Conservation (phyloP, 1,139 yeast species). For the Taphrina deformans region DNA sequence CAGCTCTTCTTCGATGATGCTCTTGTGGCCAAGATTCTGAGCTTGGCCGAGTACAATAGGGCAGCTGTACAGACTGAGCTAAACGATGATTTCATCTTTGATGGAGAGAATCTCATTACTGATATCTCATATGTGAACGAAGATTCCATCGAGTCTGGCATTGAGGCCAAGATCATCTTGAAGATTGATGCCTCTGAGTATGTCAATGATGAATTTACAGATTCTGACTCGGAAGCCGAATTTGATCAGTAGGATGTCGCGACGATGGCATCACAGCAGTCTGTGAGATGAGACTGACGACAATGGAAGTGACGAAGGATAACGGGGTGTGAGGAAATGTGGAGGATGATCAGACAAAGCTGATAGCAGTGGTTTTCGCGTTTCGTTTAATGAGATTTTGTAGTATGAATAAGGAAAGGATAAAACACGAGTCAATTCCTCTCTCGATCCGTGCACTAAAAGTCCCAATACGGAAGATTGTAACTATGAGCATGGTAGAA, state of each 20-base stretch:
- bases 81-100: neutral
- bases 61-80: neutral
- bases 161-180: neutral
- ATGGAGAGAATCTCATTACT: neutral
- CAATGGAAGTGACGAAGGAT: neutral
- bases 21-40: neutral
- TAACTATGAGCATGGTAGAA: too few species aligned
- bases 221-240: neutral
- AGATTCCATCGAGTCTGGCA: constrained; percentile 5
- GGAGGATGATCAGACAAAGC: neutral
- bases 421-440: neutral
- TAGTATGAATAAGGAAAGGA: too few species aligned
- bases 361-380: neutral
- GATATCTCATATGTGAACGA: constrained; percentile 3
- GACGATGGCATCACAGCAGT: too few species aligned
- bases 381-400: neutral
- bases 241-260: neutral
- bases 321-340: neutral
- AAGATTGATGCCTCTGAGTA: neutral
- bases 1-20: constrained; percentile 7
- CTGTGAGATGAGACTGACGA: neutral
- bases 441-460: too few species aligned
- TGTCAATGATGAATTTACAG: constrained; percentile 1
- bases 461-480: too few species aligned
- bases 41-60: neutral